Conservation (phyloP, 345 rosid species). For the Geranium rotundifolium region DNA sequence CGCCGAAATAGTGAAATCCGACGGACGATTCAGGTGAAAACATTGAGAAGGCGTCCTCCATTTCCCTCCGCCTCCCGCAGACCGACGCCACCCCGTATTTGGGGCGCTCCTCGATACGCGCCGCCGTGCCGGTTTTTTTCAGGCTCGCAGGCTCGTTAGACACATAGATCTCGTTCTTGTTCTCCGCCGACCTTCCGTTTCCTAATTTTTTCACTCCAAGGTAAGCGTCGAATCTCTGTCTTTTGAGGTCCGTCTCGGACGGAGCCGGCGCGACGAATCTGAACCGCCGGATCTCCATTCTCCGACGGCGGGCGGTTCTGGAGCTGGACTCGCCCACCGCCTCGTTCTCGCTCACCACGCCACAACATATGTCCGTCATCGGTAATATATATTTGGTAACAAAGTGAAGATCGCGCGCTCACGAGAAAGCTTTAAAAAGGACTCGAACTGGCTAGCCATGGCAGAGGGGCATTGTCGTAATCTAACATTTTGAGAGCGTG, state of each 20-base stretch:
- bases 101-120: conserved; percentile 24
- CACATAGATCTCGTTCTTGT: background rate
- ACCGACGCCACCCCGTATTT: conserved; percentile 54
- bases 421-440: too few species aligned
- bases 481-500: too few species aligned
- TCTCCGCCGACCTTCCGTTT: too few species aligned
- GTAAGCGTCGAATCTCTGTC: too few species aligned
- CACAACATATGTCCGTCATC: conserved; percentile 48
- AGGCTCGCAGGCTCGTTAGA: too few species aligned
- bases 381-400: too few species aligned
- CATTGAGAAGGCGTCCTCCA: conserved; percentile 63
- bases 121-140: too few species aligned
- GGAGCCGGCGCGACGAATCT: conserved; percentile 22
- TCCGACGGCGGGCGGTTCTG: conserved; percentile 33
- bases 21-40: conserved; percentile 15
- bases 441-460: too few species aligned
- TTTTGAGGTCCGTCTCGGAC: too few species aligned
- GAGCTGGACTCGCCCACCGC: conserved; percentile 17
- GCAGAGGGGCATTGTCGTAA: too few species aligned
- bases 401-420: too few species aligned
- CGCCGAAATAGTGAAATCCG: conserved; percentile 48
- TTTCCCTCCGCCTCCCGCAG: conserved; percentile 62
- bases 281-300: conserved; percentile 44
- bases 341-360: conserved; percentile 30
- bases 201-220: too few species aligned